phyloP scores from a whole-genome alignment of 2,329 filamentous ascomycete species.

The Rutstroemia sydowiana region DNA sequence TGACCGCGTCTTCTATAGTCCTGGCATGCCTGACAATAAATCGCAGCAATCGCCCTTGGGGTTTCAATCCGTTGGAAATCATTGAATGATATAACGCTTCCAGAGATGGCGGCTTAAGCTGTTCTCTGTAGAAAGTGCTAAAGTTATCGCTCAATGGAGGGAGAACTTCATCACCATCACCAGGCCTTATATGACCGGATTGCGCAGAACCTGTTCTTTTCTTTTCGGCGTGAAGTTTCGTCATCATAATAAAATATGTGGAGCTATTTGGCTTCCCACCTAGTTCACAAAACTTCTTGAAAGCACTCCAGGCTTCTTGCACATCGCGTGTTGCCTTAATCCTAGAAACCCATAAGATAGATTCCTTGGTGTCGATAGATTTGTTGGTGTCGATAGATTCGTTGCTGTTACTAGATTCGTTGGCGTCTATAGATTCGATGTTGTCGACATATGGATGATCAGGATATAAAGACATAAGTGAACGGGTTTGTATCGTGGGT shows the following conservation, averaged over 20 bases:
- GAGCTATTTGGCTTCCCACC: conserved; percentile 32
- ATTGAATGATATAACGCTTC: conserved; percentile 54
- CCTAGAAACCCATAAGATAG: conserved; percentile 51
- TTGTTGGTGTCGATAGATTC: too few relatives aligned
- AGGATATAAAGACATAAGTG: too few relatives aligned
- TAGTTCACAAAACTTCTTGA: conserved; percentile 30
- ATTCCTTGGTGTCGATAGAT: conserved; percentile 7
- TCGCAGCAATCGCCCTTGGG: conserved; percentile 43
- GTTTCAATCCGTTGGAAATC: conserved; percentile 40
- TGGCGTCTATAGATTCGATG: too few relatives aligned
- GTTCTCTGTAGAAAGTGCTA: conserved; percentile 57
- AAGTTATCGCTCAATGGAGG: conserved; percentile 49
- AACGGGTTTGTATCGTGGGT: conserved; percentile 50
- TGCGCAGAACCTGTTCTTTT: conserved; percentile 20
- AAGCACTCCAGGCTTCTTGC: conserved; percentile 51
- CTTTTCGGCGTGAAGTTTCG: conserved; percentile 41
- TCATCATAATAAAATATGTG: conserved; percentile 54
- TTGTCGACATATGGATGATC: too few relatives aligned
- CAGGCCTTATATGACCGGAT: conserved; percentile 39
- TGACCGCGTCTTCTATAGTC: conserved; percentile 39
- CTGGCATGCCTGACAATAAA: conserved; percentile 48
- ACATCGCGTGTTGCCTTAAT: conserved; percentile 53
- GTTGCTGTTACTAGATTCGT: too few relatives aligned
- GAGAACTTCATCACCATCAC: conserved; percentile 50
- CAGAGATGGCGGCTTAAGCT: conserved; percentile 51